A percentile compares a stretch with the other conserved stretches of the same genome.
Conservation (phyloP, 345 rosid genomes). For the Stellera chamaejasme region DNA sequence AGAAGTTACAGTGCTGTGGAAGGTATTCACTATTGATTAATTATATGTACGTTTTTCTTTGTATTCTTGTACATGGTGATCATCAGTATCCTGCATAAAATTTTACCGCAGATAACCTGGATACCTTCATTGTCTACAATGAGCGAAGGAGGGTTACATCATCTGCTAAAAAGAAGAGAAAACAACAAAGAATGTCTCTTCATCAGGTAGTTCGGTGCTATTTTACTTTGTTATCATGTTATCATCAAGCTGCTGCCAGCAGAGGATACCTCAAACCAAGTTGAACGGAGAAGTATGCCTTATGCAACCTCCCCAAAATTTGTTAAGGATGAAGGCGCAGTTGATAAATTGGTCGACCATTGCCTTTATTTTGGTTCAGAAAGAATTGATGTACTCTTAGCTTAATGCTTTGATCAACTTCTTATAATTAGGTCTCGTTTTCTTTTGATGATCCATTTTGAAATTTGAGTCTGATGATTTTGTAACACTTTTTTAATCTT, state of each 20-base stretch:
- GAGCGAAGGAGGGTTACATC: slow-evolving; percentile 88
- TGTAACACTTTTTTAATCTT: background rate
- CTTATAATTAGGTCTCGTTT: background rate
- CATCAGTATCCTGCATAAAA: slow-evolving; percentile 6
- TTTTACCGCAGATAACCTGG: slow-evolving; percentile 48
- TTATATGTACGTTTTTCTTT: slow-evolving; percentile 1
- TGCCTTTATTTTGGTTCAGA: too few relatives aligned
- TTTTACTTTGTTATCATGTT: too few relatives aligned
- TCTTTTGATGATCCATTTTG: background rate
- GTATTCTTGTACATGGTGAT: slow-evolving; percentile 5
- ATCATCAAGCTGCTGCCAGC: too few relatives aligned
- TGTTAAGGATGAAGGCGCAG: background rate
- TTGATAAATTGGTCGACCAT: too few relatives aligned
- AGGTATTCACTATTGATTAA: slow-evolving; percentile 34
- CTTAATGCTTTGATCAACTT: background rate
- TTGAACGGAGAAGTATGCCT: too few relatives aligned
- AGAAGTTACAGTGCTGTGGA: slow-evolving; percentile 55
- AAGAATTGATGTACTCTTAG: too few relatives aligned
- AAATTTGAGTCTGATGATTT: background rate
- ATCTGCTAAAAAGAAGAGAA: slow-evolving; percentile 88
- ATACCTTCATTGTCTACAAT: slow-evolving; percentile 78
- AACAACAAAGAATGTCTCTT: slow-evolving; percentile 43
- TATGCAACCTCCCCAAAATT: background rate
- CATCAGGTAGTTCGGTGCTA: slow-evolving; percentile 59
- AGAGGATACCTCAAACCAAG: background rate